Base-by-base conservation (phyloP, 106 monocot species). In the Hemerocallis citrina region DNA sequence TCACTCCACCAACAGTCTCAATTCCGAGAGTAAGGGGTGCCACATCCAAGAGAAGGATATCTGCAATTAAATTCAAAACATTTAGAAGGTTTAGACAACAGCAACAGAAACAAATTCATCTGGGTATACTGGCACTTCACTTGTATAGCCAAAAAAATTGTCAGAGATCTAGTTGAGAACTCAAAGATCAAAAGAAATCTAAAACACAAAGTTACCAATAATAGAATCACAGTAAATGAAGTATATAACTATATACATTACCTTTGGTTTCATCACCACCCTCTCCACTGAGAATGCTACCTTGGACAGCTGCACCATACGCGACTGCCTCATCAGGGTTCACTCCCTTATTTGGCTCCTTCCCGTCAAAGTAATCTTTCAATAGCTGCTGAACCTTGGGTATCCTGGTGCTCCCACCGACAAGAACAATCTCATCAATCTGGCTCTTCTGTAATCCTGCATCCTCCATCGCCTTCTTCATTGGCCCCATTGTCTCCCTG, bases 321-420 rank as follows among this genome's bases (percentile, higher is more conserved):
- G 67, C 68, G 15, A 68, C 74, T 11, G 74, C 74, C 32, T 74
- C 74, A 42, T 74, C 68, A 22, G 74, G 74, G 54, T 74, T 74
- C 43, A 74, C 74, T 3, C 52, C 74, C 61, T 68, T 68, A 45
- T 62, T 62, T 0, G 74, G 74, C 62, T 74, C 74, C 62, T 74
- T 74, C 0, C 68, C 74, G 21, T 68, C 67, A 55, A 74, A 74
- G 54, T 52, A 68, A 27, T 74, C 74, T 46, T 68, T 74, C 52
- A 74, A 34, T 11, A 74, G 74, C 45, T 74, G 74, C 61, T 68
- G 67, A 61, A 74, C 67, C 21, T 74, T 74, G 16, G 74, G 68
- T 42, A 74, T 74, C 27, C 67, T 74, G 9, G 68, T 68, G 37
- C 74, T 74, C 23, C 74, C 74, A 37, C 68, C 74, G 1, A 68